Conservation (phyloP, 257 asterid species). For the Echium plantagineum region DNA sequence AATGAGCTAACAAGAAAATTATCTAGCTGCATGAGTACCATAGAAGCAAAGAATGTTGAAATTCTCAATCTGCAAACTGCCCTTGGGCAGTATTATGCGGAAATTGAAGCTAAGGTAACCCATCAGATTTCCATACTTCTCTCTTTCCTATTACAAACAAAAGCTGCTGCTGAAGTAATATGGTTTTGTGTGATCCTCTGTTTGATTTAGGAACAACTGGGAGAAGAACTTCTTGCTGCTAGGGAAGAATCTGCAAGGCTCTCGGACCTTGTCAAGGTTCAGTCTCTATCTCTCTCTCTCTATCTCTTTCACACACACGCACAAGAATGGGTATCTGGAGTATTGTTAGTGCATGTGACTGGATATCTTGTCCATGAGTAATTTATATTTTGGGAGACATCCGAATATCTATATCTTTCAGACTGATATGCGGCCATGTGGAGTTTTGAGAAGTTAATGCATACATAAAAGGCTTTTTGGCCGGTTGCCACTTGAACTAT, state of each 20-base stretch:
- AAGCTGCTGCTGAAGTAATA: slow-evolving; percentile 2
- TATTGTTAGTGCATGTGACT: no score
- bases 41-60: slow-evolving; percentile 82
- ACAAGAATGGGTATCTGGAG: background rate
- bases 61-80: slow-evolving; percentile 95
- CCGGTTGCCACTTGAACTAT: no score
- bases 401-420: background rate
- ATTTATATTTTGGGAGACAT: no score
- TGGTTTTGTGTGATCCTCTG: background rate
- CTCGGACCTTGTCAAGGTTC: slow-evolving; percentile 64
- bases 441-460: background rate
- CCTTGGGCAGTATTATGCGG: slow-evolving; percentile 97
- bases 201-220: slow-evolving; percentile 70
- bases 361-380: background rate
- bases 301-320: background rate
- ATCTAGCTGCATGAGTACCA: slow-evolving; percentile 46
- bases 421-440: background rate
- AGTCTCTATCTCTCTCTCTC: slow-evolving; percentile 10
- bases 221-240: slow-evolving; percentile 52
- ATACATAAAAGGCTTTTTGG: no score
- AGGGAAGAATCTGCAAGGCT: slow-evolving; percentile 72
- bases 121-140: background rate
- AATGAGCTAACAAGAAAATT: slow-evolving; percentile 70
- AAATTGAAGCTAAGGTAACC: slow-evolving; percentile 89
- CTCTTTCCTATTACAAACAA: slow-evolving; percentile 10